phyloP scores from a whole-genome alignment of 2,329 filamentous ascomycete species.

The Cercospora zeae-maydis region DNA sequence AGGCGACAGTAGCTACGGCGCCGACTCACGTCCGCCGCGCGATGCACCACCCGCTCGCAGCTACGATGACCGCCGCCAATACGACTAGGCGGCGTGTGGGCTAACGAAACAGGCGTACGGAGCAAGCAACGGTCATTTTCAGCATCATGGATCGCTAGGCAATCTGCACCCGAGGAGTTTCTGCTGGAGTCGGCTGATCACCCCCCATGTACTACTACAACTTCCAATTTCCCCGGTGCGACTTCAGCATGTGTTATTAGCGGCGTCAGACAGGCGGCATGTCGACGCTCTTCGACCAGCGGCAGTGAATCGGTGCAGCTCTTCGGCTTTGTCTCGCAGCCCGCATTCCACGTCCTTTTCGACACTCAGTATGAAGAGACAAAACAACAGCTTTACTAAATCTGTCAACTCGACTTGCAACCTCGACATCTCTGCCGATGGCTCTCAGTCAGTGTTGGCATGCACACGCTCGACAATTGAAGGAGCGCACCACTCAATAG shows the following conservation, averaged over 20 bases:
- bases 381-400: slow-evolving; percentile 29
- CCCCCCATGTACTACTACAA: slow-evolving; percentile 30
- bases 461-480: slow-evolving; percentile 5
- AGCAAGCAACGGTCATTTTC: slow-evolving; percentile 19
- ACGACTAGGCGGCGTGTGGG: slow-evolving; percentile 32
- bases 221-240: slow-evolving; percentile 32
- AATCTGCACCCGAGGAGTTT: slow-evolving; percentile 29
- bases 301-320: slow-evolving; percentile 22
- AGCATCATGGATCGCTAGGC: slow-evolving; percentile 22
- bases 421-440: slow-evolving; percentile 19
- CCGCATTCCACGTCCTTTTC: slow-evolving; percentile 22
- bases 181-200: slow-evolving; percentile 26
- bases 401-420: slow-evolving; percentile 24
- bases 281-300: slow-evolving; percentile 23
- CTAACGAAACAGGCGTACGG: slow-evolving; percentile 28
- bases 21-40: slow-evolving; percentile 27
- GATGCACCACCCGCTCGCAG: slow-evolving; percentile 33
- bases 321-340: slow-evolving; percentile 19
- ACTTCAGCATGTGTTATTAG: slow-evolving; percentile 37
- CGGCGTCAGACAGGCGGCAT: slow-evolving; percentile 23
- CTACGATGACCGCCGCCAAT: slow-evolving; percentile 36
- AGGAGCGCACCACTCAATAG: slow-evolving; percentile 6
- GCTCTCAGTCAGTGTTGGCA: slow-evolving; percentile 4
- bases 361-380: slow-evolving; percentile 31
- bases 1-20: slow-evolving; percentile 27